phyloP scores from a whole-genome alignment of 176 grass and related monocot species.

The Carex scoparia region DNA sequence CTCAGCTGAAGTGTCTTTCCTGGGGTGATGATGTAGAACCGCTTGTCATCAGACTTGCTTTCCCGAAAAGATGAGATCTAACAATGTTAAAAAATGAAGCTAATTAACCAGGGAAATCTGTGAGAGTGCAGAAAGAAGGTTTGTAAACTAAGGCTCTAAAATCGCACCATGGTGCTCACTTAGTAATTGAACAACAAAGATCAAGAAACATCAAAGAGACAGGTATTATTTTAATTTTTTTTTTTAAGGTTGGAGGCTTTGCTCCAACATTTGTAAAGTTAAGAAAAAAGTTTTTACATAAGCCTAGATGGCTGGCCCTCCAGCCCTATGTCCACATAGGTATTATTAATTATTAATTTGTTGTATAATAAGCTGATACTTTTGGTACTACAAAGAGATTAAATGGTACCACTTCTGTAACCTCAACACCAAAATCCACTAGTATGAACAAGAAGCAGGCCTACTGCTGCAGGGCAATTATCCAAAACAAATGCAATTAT shows the following conservation, averaged over 20 bases:
- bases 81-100: slow-evolving; percentile 24
- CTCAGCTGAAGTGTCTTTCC: slow-evolving; percentile 85
- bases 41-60: slow-evolving; percentile 87
- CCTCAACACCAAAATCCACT: not conserved
- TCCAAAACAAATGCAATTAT: not conserved
- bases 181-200: slow-evolving; percentile 1
- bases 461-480: not conserved
- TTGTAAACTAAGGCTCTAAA: not conserved
- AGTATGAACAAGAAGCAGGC: not conserved
- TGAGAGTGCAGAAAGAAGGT: slow-evolving; percentile 20
- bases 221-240: not conserved
- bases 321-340: too few species aligned
- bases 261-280: too few species aligned
- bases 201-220: slow-evolving; percentile 9
- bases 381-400: not conserved
- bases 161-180: not conserved
- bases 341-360: not conserved
- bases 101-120: not conserved
- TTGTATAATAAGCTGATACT: not conserved
- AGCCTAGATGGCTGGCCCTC: too few species aligned
- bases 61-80: slow-evolving; percentile 96
- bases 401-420: not conserved
- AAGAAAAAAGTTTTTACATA: too few species aligned
- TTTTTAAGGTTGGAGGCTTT: too few species aligned
- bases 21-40: slow-evolving; percentile 85